Conservation (phyloP, 805 yeast species). For the Groenewaldozyma salmanticensis region DNA sequence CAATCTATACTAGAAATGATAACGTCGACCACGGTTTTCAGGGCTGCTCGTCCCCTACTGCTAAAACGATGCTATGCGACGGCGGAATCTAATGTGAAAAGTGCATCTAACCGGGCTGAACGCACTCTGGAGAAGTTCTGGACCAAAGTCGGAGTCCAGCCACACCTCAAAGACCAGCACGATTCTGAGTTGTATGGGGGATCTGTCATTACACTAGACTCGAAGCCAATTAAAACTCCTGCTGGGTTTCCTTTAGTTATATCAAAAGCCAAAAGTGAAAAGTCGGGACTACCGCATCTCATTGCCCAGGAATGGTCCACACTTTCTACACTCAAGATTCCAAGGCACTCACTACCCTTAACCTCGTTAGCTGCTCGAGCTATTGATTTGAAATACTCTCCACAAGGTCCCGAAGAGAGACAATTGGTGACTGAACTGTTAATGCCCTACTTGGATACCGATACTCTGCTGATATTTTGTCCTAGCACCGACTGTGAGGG, state of each 20-base stretch:
- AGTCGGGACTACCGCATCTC: slow-evolving; percentile 48
- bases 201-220: slow-evolving; percentile 56
- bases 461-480: slow-evolving; percentile 79
- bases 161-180: slow-evolving; percentile 16
- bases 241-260: slow-evolving; percentile 60
- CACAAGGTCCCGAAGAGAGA: slow-evolving; percentile 35
- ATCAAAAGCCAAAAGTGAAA: slow-evolving; percentile 42
- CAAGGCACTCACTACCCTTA: slow-evolving; percentile 72
- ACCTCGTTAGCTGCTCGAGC: slow-evolving; percentile 84
- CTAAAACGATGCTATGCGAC: slow-evolving; percentile 5
- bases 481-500: slow-evolving; percentile 80
- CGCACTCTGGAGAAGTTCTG: slow-evolving; percentile 40
- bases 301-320: slow-evolving; percentile 83
- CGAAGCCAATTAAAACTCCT: slow-evolving; percentile 75
- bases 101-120: slow-evolving; percentile 62
- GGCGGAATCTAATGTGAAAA: slow-evolving; percentile 14
- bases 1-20: too few relatives aligned
- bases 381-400: slow-evolving; percentile 51
- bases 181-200: slow-evolving; percentile 55
- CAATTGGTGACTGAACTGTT: slow-evolving; percentile 49
- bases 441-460: slow-evolving; percentile 85
- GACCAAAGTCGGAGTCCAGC: slow-evolving; percentile 14
- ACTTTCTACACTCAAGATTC: slow-evolving; percentile 52
- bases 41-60: too few relatives aligned
- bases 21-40: too few relatives aligned